phyloP scores from a whole-genome alignment of 495 filamentous ascomycete genomes.

The Melanomma pulvis-pyrius region DNA sequence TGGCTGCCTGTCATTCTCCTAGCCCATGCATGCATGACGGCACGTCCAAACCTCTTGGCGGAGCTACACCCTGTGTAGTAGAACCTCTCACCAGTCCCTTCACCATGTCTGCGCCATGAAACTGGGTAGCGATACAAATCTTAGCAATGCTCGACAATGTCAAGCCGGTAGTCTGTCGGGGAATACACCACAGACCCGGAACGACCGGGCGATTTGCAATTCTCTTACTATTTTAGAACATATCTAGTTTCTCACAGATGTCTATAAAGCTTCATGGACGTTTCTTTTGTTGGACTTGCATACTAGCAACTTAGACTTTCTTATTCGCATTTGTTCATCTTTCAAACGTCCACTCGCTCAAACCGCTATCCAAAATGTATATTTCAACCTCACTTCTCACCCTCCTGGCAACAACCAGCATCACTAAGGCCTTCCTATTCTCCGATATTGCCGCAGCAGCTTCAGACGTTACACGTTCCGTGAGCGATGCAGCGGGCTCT shows the following conservation, averaged over 20 bases:
- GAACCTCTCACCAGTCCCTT: not conserved
- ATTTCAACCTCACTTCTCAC: constrained; percentile 26
- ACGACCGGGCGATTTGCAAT: not conserved
- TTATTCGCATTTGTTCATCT: not conserved
- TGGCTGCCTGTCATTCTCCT: constrained; percentile 6
- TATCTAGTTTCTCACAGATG: not conserved
- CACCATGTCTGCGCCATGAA: not conserved
- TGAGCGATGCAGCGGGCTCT: not conserved
- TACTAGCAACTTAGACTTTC: not conserved
- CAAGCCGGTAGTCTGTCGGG: not conserved
- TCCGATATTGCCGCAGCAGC: constrained; percentile 15
- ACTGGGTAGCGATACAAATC: not conserved
- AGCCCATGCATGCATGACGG: not conserved
- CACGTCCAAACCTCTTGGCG: not conserved
- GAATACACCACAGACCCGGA: not conserved
- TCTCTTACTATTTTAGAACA: not conserved
- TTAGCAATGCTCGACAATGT: not conserved
- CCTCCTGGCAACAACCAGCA: constrained; percentile 19
- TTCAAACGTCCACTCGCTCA: constrained; percentile 1
- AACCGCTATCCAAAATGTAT: constrained; percentile 31
- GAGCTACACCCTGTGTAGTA: not conserved
- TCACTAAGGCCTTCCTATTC: constrained; percentile 24
- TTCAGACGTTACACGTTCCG: constrained; percentile 8
- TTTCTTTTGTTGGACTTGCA: not conserved
- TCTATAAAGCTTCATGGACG: not conserved